phyloP scores from a whole-genome alignment of 805 yeast species.

The Metschnikowia lachancei region DNA sequence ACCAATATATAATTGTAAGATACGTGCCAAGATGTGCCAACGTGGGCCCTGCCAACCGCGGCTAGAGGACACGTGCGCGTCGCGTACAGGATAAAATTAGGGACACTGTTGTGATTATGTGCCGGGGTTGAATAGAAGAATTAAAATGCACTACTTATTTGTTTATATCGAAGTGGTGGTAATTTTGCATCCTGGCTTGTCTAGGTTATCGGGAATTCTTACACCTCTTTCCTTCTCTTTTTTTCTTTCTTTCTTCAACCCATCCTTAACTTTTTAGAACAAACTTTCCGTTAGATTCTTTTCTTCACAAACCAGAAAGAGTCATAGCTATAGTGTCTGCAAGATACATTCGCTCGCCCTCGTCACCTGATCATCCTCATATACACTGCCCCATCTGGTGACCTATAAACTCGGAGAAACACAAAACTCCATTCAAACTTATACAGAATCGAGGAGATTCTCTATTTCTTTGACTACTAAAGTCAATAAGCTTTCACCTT shows the following conservation, averaged over 20 bases:
- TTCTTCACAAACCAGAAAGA: background rate
- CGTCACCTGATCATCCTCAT: slow-evolving; percentile 2
- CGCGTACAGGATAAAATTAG: background rate
- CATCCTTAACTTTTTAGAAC: no score
- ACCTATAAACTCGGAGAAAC: background rate
- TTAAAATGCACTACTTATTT: background rate
- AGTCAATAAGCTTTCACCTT: no score
- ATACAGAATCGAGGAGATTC: background rate
- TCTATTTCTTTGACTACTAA: no score
- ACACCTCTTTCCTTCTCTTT: no score
- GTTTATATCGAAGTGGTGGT: background rate
- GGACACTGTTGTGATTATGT: background rate
- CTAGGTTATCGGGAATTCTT: no score
- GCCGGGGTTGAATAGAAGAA: background rate
- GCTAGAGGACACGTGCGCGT: slow-evolving; percentile 8
- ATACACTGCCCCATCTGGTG: slow-evolving; percentile 1
- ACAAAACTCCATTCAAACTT: background rate
- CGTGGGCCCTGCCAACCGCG: slow-evolving; percentile 7
- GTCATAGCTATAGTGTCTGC: background rate
- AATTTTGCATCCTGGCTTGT: background rate
- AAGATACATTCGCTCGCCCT: background rate
- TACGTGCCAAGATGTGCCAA: slow-evolving; percentile 2
- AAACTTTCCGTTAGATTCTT: background rate
- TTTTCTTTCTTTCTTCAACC: no score
- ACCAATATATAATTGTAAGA: background rate